phyloP scores from a whole-genome alignment of 2,329 filamentous ascomycete genomes.

The Cadophora sp. region DNA sequence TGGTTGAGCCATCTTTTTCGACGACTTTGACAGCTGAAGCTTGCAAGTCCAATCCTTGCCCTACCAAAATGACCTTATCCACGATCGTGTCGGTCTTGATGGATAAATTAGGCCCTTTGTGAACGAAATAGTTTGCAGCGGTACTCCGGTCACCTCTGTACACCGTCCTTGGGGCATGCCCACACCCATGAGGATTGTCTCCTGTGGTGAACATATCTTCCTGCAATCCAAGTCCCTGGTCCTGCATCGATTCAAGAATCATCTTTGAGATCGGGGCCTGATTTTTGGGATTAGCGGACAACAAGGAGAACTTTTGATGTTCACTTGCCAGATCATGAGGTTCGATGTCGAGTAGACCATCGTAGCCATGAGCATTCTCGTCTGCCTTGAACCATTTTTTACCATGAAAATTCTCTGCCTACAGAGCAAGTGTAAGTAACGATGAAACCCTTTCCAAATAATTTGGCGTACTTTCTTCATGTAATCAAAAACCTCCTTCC shows the following conservation, averaged over 20 bases:
- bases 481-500: slow-evolving; percentile 61
- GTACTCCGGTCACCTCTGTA: slow-evolving; percentile 59
- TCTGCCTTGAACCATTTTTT: slow-evolving; percentile 63
- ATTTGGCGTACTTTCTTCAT: slow-evolving; percentile 57
- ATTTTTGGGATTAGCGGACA: neutral
- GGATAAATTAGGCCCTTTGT: slow-evolving; percentile 45
- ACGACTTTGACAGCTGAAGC: slow-evolving; percentile 55
- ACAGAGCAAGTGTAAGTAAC: neutral
- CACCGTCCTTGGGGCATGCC: slow-evolving; percentile 60
- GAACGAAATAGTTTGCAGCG: slow-evolving; percentile 58
- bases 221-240: slow-evolving; percentile 59
- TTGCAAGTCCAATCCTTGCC: slow-evolving; percentile 44
- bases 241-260: slow-evolving; percentile 60
- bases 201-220: slow-evolving; percentile 65
- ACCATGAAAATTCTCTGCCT: slow-evolving; percentile 62
- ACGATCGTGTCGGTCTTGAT: slow-evolving; percentile 57
- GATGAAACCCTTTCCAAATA: neutral
- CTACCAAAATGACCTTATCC: slow-evolving; percentile 57
- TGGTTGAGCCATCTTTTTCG: slow-evolving; percentile 48
- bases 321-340: slow-evolving; percentile 59
- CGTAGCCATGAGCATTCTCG: slow-evolving; percentile 54
- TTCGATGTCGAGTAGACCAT: slow-evolving; percentile 60
- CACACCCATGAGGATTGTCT: slow-evolving; percentile 59
- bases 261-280: slow-evolving; percentile 59
- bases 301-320: neutral